phyloP scores from a whole-genome alignment of 805 yeast species.

The Yamadazyma sp. region DNA sequence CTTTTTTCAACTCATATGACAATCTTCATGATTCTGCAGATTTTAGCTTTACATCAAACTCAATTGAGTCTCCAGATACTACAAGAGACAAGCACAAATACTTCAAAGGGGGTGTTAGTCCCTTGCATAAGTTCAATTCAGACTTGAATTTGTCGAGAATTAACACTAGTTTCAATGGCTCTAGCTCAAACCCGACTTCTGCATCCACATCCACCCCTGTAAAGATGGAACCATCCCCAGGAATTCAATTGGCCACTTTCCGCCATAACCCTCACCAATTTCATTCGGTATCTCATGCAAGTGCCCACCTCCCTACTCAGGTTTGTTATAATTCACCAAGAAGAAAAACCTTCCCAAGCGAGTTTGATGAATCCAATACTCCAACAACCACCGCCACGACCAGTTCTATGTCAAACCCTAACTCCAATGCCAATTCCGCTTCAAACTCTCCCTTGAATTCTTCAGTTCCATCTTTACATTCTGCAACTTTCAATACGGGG shows the following conservation, averaged over 20 bases:
- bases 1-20: constrained; percentile 9
- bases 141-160: constrained; percentile 5
- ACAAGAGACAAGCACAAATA: neutral
- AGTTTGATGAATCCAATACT: constrained; percentile 6
- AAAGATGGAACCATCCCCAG: constrained; percentile 2
- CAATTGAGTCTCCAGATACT: neutral
- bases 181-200: constrained; percentile 6
- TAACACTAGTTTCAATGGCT: constrained; percentile 6
- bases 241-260: constrained; percentile 8
- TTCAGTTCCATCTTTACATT: constrained; percentile 6
- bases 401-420: constrained; percentile 7
- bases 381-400: constrained; percentile 8
- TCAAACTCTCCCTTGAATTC: constrained; percentile 10
- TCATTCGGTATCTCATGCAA: neutral
- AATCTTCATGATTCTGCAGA: constrained; percentile 4
- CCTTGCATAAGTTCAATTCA: constrained; percentile 8
- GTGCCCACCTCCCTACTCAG: neutral
- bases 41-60: neutral
- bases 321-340: constrained; percentile 3
- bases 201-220: constrained; percentile 7
- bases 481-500: constrained; percentile 9
- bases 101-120: constrained; percentile 2
- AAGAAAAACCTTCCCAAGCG: constrained; percentile 4
- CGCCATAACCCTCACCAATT: constrained; percentile 10
- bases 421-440: constrained; percentile 8